Conservation (phyloP, 2,329 filamentous ascomycete species). For the Exophiala sp. region DNA sequence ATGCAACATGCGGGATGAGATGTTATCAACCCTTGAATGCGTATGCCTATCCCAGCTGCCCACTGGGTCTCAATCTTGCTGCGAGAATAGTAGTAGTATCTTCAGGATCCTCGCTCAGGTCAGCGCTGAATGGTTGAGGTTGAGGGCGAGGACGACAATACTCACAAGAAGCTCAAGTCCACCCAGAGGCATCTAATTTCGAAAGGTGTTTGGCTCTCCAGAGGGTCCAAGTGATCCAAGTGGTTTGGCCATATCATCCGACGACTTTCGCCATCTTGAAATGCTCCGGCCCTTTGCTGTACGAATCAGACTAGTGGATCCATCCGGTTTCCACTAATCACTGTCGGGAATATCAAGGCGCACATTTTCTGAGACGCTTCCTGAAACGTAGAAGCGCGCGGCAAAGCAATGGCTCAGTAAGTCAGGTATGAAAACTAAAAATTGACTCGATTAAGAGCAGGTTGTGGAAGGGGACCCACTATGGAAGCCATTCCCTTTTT, state of each 20-base stretch:
- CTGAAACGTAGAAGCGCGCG: too few species aligned
- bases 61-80: conserved; percentile 4
- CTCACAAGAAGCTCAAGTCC: conserved; percentile 5
- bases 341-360: too few species aligned
- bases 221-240: conserved; percentile 2
- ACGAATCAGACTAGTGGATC: conserved; percentile 5
- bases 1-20: conserved; percentile 3
- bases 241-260: conserved; percentile 4
- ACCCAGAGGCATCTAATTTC: conserved; percentile 3
- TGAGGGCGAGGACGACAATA: conserved; percentile 1
- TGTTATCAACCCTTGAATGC: conserved; percentile 1
- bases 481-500: too few species aligned
- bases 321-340: conserved; percentile 4
- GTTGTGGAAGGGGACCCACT: too few species aligned
- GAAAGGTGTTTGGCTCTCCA: conserved; percentile 1
- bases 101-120: conserved; percentile 4
- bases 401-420: too few species aligned
- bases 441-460: too few species aligned
- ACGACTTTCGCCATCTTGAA: conserved; percentile 5
- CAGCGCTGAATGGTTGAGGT: conserved; percentile 4
- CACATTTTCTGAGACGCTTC: too few species aligned
- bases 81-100: conserved; percentile 5
- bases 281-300: neutral
- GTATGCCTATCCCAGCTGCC: conserved; percentile 1
- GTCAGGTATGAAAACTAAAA: too few species aligned